phyloP scores from a whole-genome alignment of 805 yeast species.

The Yarrowia deformans region DNA sequence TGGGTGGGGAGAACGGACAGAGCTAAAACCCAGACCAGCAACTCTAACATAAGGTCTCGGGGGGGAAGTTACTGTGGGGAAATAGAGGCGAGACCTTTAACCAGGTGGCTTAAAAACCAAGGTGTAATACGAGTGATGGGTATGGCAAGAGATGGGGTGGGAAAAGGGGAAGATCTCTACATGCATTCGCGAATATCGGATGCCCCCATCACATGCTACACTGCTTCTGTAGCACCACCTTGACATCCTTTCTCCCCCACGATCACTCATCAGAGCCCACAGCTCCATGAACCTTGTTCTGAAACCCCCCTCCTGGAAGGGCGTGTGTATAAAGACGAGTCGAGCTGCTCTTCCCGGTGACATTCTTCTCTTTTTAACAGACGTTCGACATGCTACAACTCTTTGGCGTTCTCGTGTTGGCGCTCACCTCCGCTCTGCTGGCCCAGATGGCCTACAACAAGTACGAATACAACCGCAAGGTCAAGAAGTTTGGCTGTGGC shows the following conservation, averaged over 20 bases:
- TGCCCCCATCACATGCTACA: too few species aligned
- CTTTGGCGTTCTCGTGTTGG: constrained; percentile 21
- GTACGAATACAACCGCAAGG: constrained; percentile 32
- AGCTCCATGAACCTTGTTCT: constrained; percentile 7
- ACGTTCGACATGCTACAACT: constrained; percentile 9
- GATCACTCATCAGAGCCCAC: constrained; percentile 24
- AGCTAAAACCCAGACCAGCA: constrained; percentile 13
- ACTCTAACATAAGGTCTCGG: not conserved
- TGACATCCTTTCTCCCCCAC: not conserved
- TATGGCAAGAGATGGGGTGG: too few species aligned
- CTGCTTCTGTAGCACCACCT: too few species aligned
- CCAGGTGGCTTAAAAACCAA: not conserved
- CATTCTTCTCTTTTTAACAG: too few species aligned
- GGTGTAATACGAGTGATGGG: too few species aligned
- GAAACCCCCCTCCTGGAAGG: constrained; percentile 6
- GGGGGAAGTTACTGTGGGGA: constrained; percentile 17
- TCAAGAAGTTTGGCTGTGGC: constrained; percentile 30
- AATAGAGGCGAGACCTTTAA: not conserved
- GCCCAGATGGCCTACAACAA: constrained; percentile 35
- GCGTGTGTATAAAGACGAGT: not conserved
- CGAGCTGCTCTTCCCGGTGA: too few species aligned
- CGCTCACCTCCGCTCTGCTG: constrained; percentile 15
- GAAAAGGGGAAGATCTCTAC: too few species aligned
- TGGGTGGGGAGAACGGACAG: constrained; percentile 23
- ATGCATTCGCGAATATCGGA: too few species aligned